Conservation (phyloP, 768 basidiomycete genomes). For the Tulasnella calospora region DNA sequence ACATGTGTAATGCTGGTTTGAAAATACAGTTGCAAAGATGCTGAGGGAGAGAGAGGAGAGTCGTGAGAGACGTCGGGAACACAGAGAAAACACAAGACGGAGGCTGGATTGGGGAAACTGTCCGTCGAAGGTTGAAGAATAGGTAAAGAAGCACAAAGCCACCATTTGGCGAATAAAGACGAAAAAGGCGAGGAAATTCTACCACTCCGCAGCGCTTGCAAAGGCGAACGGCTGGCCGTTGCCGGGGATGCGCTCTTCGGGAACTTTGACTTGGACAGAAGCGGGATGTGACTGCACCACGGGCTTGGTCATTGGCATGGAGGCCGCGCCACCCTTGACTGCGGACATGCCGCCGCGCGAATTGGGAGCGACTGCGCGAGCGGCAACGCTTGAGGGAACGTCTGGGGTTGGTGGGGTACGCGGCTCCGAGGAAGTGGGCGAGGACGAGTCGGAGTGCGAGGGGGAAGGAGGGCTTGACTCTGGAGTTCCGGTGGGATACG, state of each 20-base stretch:
- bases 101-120: background rate
- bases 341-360: slow-evolving; percentile 13
- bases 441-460: slow-evolving; percentile 28
- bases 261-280: slow-evolving; percentile 8
- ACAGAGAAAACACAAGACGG: background rate
- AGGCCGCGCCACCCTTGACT: slow-evolving; percentile 13
- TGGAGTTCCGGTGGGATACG: slow-evolving; percentile 1
- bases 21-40: background rate
- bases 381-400: background rate
- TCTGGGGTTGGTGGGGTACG: slow-evolving; percentile 27
- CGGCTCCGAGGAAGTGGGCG: slow-evolving; percentile 26
- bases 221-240: slow-evolving; percentile 46
- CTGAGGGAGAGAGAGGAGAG: background rate
- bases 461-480: slow-evolving; percentile 26
- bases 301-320: slow-evolving; percentile 12
- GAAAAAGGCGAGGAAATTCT: slow-evolving; percentile 43
- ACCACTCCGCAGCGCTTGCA: slow-evolving; percentile 60
- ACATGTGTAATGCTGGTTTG: background rate
- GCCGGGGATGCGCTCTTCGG: slow-evolving; percentile 13
- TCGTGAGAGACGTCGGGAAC: background rate
- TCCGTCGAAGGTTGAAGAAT: background rate
- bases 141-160: background rate
- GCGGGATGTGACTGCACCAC: background rate
- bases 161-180: background rate
- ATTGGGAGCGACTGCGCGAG: background rate